Evolutionary conservation across 2,329 filamentous ascomycete genomes (phyloP).

Genomic region (Aspergillus sp.): DNA sequence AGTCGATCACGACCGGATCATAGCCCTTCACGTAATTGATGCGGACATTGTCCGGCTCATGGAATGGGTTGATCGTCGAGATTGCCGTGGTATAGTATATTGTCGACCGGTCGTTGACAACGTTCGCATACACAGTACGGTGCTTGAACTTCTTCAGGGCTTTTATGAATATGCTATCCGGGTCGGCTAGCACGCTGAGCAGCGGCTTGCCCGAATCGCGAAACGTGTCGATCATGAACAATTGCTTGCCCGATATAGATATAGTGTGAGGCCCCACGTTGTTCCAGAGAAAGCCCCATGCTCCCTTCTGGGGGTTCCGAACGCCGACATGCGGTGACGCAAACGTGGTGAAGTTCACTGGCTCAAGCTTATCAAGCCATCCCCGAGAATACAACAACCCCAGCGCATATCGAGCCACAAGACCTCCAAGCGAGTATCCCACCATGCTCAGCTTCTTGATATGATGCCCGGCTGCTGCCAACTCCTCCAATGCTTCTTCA

Average conservation of each 20-base stretch:
- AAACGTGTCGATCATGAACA: slow-evolving; percentile 86
- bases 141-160: slow-evolving; percentile 75
- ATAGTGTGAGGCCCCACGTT: slow-evolving; percentile 78
- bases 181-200: slow-evolving; percentile 78
- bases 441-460: slow-evolving; percentile 83
- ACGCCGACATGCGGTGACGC: slow-evolving; percentile 82
- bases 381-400: slow-evolving; percentile 81
- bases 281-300: slow-evolving; percentile 73
- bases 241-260: slow-evolving; percentile 79
- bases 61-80: slow-evolving; percentile 74
- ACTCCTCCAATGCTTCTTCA: slow-evolving; percentile 57
- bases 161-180: slow-evolving; percentile 80
- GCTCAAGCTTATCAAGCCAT: slow-evolving; percentile 74
- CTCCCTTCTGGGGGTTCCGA: slow-evolving; percentile 67
- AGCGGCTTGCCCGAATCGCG: slow-evolving; percentile 79
- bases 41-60: slow-evolving; percentile 65
- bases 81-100: slow-evolving; percentile 83
- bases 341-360: slow-evolving; percentile 93
- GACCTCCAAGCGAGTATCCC: slow-evolving; percentile 85
- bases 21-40: slow-evolving; percentile 75
- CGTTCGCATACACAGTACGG: slow-evolving; percentile 79
- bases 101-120: slow-evolving; percentile 80
- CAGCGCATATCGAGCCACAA: slow-evolving; percentile 83
- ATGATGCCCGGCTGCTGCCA: slow-evolving; percentile 64
- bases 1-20: slow-evolving; percentile 73